Percentiles rank a stretch among this genome's conserved stretches.
Evolutionary conservation across 139 green algal genomes (phyloP).

Genomic region (Closterium sp.): DNA sequence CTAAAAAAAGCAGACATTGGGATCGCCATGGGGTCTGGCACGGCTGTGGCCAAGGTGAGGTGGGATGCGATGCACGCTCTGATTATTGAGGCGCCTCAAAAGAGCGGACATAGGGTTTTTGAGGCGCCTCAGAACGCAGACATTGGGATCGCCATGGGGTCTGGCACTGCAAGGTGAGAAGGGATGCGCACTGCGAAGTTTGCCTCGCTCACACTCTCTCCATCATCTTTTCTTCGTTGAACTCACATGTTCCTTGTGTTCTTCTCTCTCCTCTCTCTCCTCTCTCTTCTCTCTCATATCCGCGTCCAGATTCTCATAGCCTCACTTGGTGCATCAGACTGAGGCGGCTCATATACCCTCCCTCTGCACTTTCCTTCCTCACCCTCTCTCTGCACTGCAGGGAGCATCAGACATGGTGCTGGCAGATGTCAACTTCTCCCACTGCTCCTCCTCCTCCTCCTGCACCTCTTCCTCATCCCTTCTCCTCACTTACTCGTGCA

Average conservation of each 20-base stretch:
- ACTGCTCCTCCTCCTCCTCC: too few relatives aligned
- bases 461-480: constrained; percentile 44
- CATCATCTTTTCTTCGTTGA: too few relatives aligned
- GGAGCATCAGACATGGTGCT: constrained; percentile 59
- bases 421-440: constrained; percentile 52
- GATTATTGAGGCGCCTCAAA: too few relatives aligned
- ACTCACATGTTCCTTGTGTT: not conserved
- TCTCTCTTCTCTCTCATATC: too few relatives aligned
- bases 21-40: constrained; percentile 62
- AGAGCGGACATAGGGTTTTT: too few relatives aligned
- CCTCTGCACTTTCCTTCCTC: too few relatives aligned
- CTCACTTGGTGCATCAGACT: too few relatives aligned
- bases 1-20: constrained; percentile 60
- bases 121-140: constrained; percentile 55
- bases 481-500: not conserved
- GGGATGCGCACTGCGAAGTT: not conserved
- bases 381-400: not conserved
- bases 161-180: constrained; percentile 55
- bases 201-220: too few relatives aligned
- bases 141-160: constrained; percentile 64
- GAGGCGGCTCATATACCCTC: too few relatives aligned
- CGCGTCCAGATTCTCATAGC: too few relatives aligned
- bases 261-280: too few relatives aligned
- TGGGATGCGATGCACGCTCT: not conserved
- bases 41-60: constrained; percentile 59